Conservation (phyloP, 1,139 yeast species). For the Diutina sp. region DNA sequence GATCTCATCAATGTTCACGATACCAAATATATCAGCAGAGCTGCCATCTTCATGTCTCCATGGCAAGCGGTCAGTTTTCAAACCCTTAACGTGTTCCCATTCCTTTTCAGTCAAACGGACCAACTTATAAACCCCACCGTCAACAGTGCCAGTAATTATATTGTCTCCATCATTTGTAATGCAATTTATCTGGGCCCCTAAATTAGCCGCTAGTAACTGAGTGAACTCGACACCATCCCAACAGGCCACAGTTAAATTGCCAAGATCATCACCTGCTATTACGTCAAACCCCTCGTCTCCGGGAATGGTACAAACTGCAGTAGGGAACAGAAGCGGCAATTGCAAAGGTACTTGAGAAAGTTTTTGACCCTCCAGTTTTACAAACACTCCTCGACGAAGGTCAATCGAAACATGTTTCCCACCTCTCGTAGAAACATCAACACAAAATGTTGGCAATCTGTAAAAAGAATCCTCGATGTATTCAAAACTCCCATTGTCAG, state of each 20-base stretch:
- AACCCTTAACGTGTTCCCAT: background rate
- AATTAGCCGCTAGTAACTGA: constrained; percentile 11
- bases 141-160: constrained; percentile 21
- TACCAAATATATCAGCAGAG: constrained; percentile 1
- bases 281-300: background rate
- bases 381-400: background rate
- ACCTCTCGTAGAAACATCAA: background rate
- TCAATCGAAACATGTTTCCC: background rate
- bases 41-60: background rate
- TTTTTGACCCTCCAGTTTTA: background rate
- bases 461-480: background rate
- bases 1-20: background rate
- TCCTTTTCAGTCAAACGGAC: background rate
- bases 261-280: background rate
- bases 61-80: background rate
- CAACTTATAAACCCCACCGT: constrained; percentile 20
- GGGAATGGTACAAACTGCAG: background rate
- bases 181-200: constrained; percentile 21
- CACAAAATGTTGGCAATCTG: background rate
- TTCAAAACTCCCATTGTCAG: background rate
- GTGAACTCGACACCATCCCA: background rate
- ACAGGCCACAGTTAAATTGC: background rate
- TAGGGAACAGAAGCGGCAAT: background rate
- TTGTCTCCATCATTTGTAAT: constrained; percentile 5
- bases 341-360: background rate